These are phyloP conservation scores for Pogostemon cablin DNA, from an alignment of 257 asterid species.

Conservation along the genomic window DNA sequence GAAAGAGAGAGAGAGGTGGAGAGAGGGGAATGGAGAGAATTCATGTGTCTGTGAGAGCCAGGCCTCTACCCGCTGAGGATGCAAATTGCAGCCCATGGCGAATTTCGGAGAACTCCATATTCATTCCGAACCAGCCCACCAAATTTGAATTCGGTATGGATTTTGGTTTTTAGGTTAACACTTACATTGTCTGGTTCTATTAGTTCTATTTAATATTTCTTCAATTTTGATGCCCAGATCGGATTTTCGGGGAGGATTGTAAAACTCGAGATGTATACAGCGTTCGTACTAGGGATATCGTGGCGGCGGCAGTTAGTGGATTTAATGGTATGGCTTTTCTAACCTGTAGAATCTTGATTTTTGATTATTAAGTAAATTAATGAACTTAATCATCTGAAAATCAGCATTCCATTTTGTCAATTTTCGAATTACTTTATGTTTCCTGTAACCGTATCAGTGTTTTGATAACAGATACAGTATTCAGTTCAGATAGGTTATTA, in stretches of 20 bases:
- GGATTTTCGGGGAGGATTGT: slow-evolving; percentile 67
- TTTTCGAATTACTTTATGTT: no score
- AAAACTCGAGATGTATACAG: slow-evolving; percentile 65
- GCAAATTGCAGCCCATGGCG: slow-evolving; percentile 83
- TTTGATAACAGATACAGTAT: no score
- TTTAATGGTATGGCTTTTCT: slow-evolving; percentile 67
- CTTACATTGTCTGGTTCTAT: background rate
- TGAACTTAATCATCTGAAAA: no score
- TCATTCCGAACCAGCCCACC: slow-evolving; percentile 61
- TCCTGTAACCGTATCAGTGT: no score
- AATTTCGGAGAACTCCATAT: slow-evolving; percentile 63
- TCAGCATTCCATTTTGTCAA: no score
- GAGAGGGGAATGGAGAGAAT: slow-evolving; percentile 68
- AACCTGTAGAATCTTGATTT: no score
- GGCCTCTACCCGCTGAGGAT: slow-evolving; percentile 80
- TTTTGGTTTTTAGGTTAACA: background rate
- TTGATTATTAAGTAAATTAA: no score
- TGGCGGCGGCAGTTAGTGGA: slow-evolving; percentile 79
- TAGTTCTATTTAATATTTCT: background rate
- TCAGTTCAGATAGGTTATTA: no score
- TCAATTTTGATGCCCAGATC: slow-evolving; percentile 44
- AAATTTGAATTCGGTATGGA: slow-evolving; percentile 78
- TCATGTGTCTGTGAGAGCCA: slow-evolving; percentile 79
- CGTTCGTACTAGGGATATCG: slow-evolving; percentile 71
- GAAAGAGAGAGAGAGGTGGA: background rate